Base-by-base conservation (phyloP, 2,329 filamentous ascomycete species). In the Boeremia lycopersici region DNA sequence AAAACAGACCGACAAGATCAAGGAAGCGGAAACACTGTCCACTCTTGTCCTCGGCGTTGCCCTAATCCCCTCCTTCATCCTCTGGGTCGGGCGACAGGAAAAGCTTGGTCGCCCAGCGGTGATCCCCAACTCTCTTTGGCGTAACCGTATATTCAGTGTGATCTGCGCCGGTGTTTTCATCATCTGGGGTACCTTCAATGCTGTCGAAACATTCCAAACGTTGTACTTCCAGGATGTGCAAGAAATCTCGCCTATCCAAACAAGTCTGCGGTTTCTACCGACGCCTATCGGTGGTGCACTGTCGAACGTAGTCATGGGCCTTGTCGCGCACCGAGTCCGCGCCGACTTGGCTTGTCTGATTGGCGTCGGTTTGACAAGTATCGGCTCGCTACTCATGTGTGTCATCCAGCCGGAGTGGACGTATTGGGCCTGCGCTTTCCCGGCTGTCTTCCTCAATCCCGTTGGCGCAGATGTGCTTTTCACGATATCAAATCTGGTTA, bases 91-190 rank as follows among this genome's bases (percentile, higher is more conserved):
- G 10, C 73, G 75, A 3, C 82, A 81, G 43, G 79, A 81, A 42
- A 73, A 70, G 10, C 63, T 68, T 0, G 74, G 76, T 9, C 75
- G 74, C 2, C 80, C 84, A 11, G 84, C 84, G 0, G 67, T 88
- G 7, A 86, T 88, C 19, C 86, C 86, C 0, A 87, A 88, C 65
- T 80, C 79, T 0, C 71, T 88, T 0, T 88, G 86, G 86, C 77
- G 73, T n/a, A 86, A 84, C 39, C 67, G 70, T 0, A 70, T 81
- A 2, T 88, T 88, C 61, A 80, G 82, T 0, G 78, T 74, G 25
- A 80, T 85, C 17, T 88, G 85, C 62, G 60, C 80, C 3, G 81
- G 60, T 35, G 71, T 78, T 5, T 71, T 77, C 52, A 54, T 77
- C 8, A 71, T 67, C 6, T 74, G 71, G 67, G 68, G 73, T 31